A percentile compares a stretch with the other conserved stretches of the same genome.
Evolutionary conservation across 129 eudicot species (phyloP).

Genomic region (Saussurea involucrata): DNA sequence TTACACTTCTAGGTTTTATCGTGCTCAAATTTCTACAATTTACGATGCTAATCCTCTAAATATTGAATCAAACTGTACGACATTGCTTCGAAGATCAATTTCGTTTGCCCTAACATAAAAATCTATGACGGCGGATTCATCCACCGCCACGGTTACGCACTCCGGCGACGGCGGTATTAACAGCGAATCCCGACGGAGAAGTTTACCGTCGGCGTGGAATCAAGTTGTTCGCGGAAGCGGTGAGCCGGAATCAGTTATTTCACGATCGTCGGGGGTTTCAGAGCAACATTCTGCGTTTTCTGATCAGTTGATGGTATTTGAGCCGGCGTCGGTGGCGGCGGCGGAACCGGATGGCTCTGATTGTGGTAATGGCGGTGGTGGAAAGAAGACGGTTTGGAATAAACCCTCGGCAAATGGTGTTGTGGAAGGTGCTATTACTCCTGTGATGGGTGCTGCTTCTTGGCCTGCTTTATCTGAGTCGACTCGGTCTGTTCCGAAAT

Average conservation of each 20-base stretch:
- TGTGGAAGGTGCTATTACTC: conserved; percentile 28
- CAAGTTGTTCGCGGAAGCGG: conserved; percentile 46
- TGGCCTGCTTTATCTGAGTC: conserved; percentile 79
- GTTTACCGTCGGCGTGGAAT: conserved; percentile 35
- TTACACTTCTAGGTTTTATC: neutral
- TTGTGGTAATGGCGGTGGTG: conserved; percentile 39
- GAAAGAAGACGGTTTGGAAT: conserved; percentile 58
- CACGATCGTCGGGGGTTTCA: neutral
- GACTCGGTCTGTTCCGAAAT: conserved; percentile 32
- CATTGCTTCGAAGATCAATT: neutral
- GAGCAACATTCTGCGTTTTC: neutral
- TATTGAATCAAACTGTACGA: neutral
- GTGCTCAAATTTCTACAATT: neutral
- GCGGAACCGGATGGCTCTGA: conserved; percentile 7
- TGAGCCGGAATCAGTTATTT: conserved; percentile 8
- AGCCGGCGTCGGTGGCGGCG: conserved; percentile 3
- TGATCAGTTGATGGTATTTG: conserved; percentile 1
- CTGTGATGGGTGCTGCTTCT: conserved; percentile 50
- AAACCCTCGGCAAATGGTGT: conserved; percentile 48
- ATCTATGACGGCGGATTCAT: conserved; percentile 27
- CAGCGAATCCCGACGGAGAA: conserved; percentile 13
- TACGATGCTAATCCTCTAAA: neutral
- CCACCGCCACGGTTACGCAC: neutral
- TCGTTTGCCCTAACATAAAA: neutral
- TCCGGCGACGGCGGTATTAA: neutral